Conservation (phyloP, 176 grass and related monocot species). For the Bonia amplexicaulis region DNA sequence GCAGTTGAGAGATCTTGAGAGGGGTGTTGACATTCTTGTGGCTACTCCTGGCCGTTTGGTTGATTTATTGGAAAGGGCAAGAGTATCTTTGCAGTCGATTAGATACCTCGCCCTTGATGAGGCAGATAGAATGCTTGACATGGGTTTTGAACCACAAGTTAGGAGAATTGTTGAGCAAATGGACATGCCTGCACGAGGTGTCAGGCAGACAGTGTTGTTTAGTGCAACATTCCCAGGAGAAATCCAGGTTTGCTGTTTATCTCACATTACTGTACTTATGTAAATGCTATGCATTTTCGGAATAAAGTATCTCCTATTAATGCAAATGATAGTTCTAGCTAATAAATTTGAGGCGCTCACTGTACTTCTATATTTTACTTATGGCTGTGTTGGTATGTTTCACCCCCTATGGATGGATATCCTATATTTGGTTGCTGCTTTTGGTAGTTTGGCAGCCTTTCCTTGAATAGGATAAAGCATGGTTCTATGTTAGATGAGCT, state of each 20-base stretch:
- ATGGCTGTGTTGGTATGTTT: not conserved
- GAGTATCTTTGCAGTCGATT: slow-evolving; percentile 80
- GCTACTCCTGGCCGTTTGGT: slow-evolving; percentile 95
- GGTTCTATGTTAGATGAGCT: not conserved
- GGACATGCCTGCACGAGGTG: slow-evolving; percentile 79
- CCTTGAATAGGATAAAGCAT: not conserved
- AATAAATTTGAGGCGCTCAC: not conserved
- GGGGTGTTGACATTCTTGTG: slow-evolving; percentile 96
- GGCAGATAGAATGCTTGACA: slow-evolving; percentile 99
- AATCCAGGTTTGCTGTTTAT: slow-evolving; percentile 69
- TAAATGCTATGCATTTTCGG: not conserved
- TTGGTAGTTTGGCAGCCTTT: not conserved
- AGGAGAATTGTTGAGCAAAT: slow-evolving; percentile 95
- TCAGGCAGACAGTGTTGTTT: slow-evolving; percentile 87
- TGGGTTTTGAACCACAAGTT: slow-evolving; percentile 99
- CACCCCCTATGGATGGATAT: not conserved
- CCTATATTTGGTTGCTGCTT: not conserved
- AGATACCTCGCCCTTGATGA: slow-evolving; percentile 92
- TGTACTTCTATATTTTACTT: not conserved
- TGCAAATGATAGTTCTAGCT: not conserved
- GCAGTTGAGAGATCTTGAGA: slow-evolving; percentile 91
- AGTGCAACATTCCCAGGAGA: slow-evolving; percentile 92
- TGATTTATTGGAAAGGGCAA: slow-evolving; percentile 85
- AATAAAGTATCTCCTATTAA: not conserved
- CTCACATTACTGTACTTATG: not conserved